Conservation (phyloP, 805 yeast species). For the Debaryomyces maramus region DNA sequence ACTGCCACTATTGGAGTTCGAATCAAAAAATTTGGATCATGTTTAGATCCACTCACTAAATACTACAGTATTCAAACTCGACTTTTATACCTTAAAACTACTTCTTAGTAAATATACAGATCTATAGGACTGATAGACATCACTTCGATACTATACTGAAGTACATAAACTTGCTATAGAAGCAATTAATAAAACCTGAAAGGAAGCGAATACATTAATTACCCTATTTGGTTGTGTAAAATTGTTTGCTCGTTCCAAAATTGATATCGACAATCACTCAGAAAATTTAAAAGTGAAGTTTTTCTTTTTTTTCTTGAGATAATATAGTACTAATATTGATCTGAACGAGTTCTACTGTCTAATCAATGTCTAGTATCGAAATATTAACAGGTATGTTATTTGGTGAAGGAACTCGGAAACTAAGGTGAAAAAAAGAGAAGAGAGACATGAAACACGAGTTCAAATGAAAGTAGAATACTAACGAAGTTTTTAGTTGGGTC, state of each 20-base stretch:
- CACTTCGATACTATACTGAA: too few relatives aligned
- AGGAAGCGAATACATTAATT: neutral
- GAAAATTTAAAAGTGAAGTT: too few relatives aligned
- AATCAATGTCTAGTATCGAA: constrained; percentile 20
- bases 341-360: neutral
- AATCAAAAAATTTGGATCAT: too few relatives aligned
- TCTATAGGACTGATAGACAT: too few relatives aligned
- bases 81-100: too few relatives aligned
- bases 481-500: constrained; percentile 44
- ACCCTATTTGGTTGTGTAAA: neutral
- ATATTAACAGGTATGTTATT: constrained; percentile 22
- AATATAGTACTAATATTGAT: neutral
- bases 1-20: too few relatives aligned
- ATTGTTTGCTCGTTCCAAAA: neutral
- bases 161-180: too few relatives aligned
- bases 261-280: neutral
- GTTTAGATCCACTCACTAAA: too few relatives aligned
- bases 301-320: neutral
- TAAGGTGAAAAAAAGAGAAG: neutral
- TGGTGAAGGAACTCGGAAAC: neutral
- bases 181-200: neutral
- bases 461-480: constrained; percentile 5
- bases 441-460: neutral
- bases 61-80: too few relatives aligned
- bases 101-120: too few relatives aligned